These are phyloP conservation scores for Cyclotella baltica DNA, from an alignment of 108 stramenopile species.

Conservation along the genomic window DNA sequence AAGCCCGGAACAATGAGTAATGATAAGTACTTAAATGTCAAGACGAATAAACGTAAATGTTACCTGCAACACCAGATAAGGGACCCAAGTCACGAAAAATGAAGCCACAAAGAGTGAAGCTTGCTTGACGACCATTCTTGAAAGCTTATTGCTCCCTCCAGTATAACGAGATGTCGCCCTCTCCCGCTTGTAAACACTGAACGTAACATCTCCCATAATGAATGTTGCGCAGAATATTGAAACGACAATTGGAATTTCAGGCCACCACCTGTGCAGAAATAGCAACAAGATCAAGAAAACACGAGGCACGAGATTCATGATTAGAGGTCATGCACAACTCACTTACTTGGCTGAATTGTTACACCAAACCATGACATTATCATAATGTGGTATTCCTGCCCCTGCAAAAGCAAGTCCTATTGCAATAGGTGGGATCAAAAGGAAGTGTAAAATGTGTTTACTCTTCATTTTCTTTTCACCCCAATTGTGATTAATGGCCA, in stretches of 20 bases:
- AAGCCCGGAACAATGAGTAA: not conserved
- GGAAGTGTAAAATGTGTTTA: not conserved
- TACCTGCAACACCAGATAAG: conserved; percentile 10
- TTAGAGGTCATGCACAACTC: no score
- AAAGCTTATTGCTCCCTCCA: not conserved
- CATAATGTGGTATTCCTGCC: not conserved
- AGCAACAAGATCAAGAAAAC: not conserved
- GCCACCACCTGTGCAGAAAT: conserved; percentile 10
- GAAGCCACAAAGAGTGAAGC: not conserved
- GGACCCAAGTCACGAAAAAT: not conserved
- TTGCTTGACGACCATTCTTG: conserved; percentile 7
- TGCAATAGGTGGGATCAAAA: not conserved
- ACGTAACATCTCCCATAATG: not conserved
- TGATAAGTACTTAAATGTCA: not conserved
- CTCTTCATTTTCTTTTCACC: conserved; percentile 7
- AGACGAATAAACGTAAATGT: not conserved
- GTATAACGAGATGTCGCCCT: conserved; percentile 1
- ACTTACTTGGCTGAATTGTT: conserved; percentile 13
- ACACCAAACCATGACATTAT: conserved; percentile 11
- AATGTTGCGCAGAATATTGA: no score
- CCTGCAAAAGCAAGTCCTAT: not conserved
- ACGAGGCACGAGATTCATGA: no score
- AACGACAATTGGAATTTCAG: conserved; percentile 23
- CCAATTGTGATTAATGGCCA: conserved; percentile 1
- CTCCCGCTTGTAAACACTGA: not conserved